Conservation (phyloP, 192 early-diverging fungal species). For the Coemansia sp. region DNA sequence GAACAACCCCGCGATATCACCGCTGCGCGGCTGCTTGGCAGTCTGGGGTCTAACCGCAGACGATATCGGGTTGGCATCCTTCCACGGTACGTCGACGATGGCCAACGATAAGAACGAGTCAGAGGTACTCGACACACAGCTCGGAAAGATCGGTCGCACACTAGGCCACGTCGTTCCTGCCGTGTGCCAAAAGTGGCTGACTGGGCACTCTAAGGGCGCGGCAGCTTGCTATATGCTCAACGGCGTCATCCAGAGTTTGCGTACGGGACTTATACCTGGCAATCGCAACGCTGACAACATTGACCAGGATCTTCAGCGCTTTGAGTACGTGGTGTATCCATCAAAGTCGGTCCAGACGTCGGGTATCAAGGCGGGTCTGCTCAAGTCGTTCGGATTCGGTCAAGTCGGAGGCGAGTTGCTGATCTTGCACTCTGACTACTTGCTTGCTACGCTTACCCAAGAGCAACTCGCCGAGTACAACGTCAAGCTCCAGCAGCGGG, state of each 20-base stretch:
- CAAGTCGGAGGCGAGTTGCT: constrained; percentile 70
- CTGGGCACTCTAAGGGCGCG: constrained; percentile 88
- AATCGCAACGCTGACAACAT: constrained; percentile 76
- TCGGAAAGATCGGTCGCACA: constrained; percentile 82
- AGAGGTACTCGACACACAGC: constrained; percentile 80
- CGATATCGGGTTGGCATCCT: constrained; percentile 90
- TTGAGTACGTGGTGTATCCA: constrained; percentile 80
- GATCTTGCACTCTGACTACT: constrained; percentile 68
- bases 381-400: constrained; percentile 76
- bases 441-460: constrained; percentile 47
- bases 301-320: constrained; percentile 65
- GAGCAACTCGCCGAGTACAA: constrained; percentile 28
- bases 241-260: constrained; percentile 81
- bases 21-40: constrained; percentile 84
- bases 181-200: constrained; percentile 92
- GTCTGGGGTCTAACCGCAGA: constrained; percentile 87
- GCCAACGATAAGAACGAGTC: constrained; percentile 97
- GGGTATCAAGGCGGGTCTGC: constrained; percentile 67
- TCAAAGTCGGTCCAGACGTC: constrained; percentile 68
- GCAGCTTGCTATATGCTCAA: constrained; percentile 96
- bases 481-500: constrained; percentile 10
- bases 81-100: constrained; percentile 94
- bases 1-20: constrained; percentile 72
- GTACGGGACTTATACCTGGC: constrained; percentile 85
- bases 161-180: constrained; percentile 80